Evolutionary conservation across 2,329 filamentous ascomycete species (phyloP).

Genomic region (Tolypocladium endophyticum): DNA sequence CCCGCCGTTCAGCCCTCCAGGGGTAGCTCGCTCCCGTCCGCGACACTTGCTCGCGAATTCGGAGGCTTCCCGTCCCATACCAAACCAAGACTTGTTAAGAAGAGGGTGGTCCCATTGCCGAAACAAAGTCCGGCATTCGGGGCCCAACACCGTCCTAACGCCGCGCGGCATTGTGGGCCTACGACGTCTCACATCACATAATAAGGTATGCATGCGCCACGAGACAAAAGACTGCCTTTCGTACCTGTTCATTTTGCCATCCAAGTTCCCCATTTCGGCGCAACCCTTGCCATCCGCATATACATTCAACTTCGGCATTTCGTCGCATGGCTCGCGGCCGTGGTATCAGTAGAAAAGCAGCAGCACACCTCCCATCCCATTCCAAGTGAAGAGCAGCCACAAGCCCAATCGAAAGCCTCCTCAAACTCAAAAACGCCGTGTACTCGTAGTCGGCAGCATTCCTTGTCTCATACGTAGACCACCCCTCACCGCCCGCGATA

Average conservation of each 20-base stretch:
- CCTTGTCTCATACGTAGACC: not conserved
- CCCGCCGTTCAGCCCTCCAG: not conserved
- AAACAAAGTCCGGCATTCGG: not conserved
- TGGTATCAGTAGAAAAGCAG: not conserved
- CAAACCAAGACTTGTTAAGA: not conserved
- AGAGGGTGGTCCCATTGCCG: not conserved
- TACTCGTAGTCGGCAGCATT: not conserved
- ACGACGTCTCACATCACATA: not conserved
- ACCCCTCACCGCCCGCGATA: constrained; percentile 30
- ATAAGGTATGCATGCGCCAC: not conserved
- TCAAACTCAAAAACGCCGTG: not conserved
- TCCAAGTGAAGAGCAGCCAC: not conserved
- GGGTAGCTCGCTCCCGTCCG: not conserved
- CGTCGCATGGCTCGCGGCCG: not conserved
- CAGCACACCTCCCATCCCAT: not conserved
- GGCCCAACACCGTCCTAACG: not conserved
- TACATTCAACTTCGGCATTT: not conserved
- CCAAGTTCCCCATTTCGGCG: not conserved
- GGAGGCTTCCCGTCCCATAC: not conserved
- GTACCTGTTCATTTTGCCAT: not conserved
- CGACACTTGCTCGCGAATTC: not conserved
- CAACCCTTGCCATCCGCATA: not conserved
- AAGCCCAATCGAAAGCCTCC: not conserved
- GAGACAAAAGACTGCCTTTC: not conserved
- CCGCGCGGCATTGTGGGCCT: not conserved